Percentiles rank a stretch among this genome's conserved stretches.
These are phyloP conservation scores for Exsudoporus floridanus DNA, from an alignment of 1,284 basidiomycete species.

Conservation along the genomic window DNA sequence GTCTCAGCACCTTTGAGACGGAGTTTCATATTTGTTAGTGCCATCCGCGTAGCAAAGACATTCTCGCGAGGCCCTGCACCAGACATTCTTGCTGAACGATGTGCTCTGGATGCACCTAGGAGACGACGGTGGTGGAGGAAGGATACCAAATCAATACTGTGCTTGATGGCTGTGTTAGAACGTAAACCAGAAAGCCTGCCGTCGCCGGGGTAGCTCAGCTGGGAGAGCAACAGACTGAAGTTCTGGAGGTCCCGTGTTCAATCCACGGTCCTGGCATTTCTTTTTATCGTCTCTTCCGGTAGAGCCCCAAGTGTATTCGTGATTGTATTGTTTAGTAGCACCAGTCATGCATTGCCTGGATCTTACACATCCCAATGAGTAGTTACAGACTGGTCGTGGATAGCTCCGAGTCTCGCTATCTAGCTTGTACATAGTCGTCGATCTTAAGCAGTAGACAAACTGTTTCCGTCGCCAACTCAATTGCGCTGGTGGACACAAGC, in stretches of 20 bases:
- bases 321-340: background rate
- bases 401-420: constrained; percentile 38
- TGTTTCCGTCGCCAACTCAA: constrained; percentile 96
- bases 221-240: constrained; percentile 80
- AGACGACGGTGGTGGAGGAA: background rate
- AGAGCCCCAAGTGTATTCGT: background rate
- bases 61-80: constrained; percentile 87
- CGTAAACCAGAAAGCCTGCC: rapidly evolving
- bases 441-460: constrained; percentile 96
- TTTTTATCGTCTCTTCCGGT: constrained; percentile 9
- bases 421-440: constrained; percentile 89
- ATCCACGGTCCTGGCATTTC: constrained; percentile 53
- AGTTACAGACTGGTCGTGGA: background rate
- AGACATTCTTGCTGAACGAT: constrained; percentile 59
- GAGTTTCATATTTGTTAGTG: constrained; percentile 90
- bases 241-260: constrained; percentile 59
- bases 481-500: constrained; percentile 91
- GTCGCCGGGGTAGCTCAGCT: constrained; percentile 66
- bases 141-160: background rate
- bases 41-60: constrained; percentile 94
- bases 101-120: background rate
- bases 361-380: background rate
- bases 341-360: background rate
- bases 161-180: background rate
- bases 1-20: constrained; percentile 97